Evolutionary conservation across 2,329 filamentous ascomycete genomes (phyloP).

Genomic region (Pestalotiopsis fici): DNA sequence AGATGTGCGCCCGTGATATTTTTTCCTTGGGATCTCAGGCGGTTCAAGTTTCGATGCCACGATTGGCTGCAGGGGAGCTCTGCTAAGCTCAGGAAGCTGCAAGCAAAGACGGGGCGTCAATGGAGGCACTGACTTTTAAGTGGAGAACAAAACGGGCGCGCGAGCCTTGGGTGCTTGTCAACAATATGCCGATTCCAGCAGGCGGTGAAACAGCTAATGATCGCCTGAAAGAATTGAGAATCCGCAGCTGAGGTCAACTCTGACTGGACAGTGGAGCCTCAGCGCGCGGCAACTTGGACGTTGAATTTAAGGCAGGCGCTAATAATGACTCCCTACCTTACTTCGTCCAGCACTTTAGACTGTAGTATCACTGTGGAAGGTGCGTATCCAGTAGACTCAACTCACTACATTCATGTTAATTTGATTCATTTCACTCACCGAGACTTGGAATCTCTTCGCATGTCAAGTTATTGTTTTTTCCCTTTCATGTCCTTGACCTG

Average conservation of each 20-base stretch:
- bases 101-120: background rate
- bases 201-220: constrained; percentile 2
- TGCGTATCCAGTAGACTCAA: too few relatives aligned
- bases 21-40: background rate
- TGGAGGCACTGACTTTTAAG: background rate
- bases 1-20: background rate
- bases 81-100: background rate
- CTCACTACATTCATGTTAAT: too few relatives aligned
- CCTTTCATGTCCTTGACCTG: too few relatives aligned
- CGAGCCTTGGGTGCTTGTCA: background rate
- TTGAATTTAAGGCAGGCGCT: background rate
- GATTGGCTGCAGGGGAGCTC: background rate
- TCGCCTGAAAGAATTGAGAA: background rate
- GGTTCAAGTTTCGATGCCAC: background rate
- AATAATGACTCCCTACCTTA: too few relatives aligned
- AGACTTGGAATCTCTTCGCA: too few relatives aligned
- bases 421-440: too few relatives aligned
- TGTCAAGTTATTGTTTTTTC: too few relatives aligned
- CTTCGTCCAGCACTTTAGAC: too few relatives aligned
- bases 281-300: background rate
- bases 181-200: constrained; percentile 1
- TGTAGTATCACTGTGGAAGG: too few relatives aligned
- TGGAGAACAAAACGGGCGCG: background rate
- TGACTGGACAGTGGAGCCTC: background rate
- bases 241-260: background rate